Evolutionary conservation across 495 filamentous ascomycete species (phyloP).

Genomic region (Aspergillus sclerotioniger): DNA sequence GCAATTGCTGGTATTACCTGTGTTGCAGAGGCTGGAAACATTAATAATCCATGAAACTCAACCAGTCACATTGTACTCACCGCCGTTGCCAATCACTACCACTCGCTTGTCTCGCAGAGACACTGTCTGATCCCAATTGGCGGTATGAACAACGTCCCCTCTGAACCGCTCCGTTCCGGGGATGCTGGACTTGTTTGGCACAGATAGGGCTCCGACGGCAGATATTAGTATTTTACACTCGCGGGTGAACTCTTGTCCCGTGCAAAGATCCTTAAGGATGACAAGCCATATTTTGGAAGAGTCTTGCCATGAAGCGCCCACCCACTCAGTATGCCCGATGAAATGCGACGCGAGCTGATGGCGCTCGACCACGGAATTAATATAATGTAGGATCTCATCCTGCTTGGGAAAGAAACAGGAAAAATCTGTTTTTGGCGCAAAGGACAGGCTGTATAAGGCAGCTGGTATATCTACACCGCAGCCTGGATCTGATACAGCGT

Average conservation of each 20-base stretch:
- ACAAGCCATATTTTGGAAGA: slow-evolving; percentile 16
- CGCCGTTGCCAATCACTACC: slow-evolving; percentile 60
- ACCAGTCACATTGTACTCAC: slow-evolving; percentile 19
- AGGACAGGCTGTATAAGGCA: slow-evolving; percentile 25
- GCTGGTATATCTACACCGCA: slow-evolving; percentile 28
- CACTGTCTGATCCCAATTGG: slow-evolving; percentile 47
- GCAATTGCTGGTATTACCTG: slow-evolving; percentile 35
- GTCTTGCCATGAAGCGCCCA: slow-evolving; percentile 19
- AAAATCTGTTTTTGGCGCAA: slow-evolving; percentile 24
- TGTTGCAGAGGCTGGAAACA: slow-evolving; percentile 21
- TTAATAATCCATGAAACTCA: too few relatives aligned
- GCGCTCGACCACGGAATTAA: neutral
- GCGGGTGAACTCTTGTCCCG: slow-evolving; percentile 12
- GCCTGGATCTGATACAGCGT: slow-evolving; percentile 21
- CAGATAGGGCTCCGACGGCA: slow-evolving; percentile 41
- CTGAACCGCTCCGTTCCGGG: slow-evolving; percentile 29
- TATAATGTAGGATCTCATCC: slow-evolving; percentile 16
- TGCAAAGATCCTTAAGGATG: slow-evolving; percentile 12
- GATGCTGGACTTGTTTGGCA: slow-evolving; percentile 4
- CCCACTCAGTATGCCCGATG: slow-evolving; percentile 15
- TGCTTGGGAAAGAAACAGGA: slow-evolving; percentile 21
- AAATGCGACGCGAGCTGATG: slow-evolving; percentile 15
- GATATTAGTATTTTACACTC: slow-evolving; percentile 46
- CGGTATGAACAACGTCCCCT: slow-evolving; percentile 54
- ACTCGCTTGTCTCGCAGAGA: slow-evolving; percentile 47